Evolutionary conservation across 192 early-diverging fungal genomes (phyloP).

Genomic region (Phlyctochytrium arcticum): DNA sequence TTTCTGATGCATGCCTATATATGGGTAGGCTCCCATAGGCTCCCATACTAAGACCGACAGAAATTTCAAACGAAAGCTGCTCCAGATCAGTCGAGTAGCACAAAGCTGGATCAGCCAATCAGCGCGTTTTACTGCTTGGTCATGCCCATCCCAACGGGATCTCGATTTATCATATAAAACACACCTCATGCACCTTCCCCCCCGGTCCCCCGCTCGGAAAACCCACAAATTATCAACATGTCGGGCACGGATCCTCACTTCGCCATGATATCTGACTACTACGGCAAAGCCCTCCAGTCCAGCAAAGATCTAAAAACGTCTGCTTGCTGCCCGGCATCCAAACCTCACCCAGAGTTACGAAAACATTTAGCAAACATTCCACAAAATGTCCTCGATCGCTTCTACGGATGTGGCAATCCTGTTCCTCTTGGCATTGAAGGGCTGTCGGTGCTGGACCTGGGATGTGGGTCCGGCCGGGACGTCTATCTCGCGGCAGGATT

Average conservation of each 20-base stretch:
- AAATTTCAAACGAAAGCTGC: too few species aligned
- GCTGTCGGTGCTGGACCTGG: not conserved
- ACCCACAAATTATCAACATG: not conserved
- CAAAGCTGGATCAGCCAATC: too few species aligned
- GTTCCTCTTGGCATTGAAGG: constrained; percentile 1
- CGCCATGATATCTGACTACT: not conserved
- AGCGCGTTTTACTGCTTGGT: too few species aligned
- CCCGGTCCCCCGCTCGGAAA: too few species aligned
- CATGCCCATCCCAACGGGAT: too few species aligned
- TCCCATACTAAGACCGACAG: too few species aligned
- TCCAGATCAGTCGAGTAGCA: too few species aligned
- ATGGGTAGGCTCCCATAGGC: too few species aligned
- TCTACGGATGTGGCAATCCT: constrained; percentile 3
- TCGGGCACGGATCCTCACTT: not conserved
- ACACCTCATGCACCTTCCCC: too few species aligned
- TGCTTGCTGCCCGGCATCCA: not conserved
- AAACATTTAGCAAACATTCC: not conserved
- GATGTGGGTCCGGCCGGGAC: constrained; percentile 1
- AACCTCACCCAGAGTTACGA: not conserved
- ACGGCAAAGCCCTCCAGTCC: not conserved
- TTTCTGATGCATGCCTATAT: too few species aligned
- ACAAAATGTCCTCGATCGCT: not conserved
- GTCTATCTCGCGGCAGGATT: not conserved
- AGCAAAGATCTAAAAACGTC: constrained; percentile 2
- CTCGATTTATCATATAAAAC: too few species aligned